phyloP scores from a whole-genome alignment of 2,329 filamentous ascomycete species.

The Fulvia fulva region DNA sequence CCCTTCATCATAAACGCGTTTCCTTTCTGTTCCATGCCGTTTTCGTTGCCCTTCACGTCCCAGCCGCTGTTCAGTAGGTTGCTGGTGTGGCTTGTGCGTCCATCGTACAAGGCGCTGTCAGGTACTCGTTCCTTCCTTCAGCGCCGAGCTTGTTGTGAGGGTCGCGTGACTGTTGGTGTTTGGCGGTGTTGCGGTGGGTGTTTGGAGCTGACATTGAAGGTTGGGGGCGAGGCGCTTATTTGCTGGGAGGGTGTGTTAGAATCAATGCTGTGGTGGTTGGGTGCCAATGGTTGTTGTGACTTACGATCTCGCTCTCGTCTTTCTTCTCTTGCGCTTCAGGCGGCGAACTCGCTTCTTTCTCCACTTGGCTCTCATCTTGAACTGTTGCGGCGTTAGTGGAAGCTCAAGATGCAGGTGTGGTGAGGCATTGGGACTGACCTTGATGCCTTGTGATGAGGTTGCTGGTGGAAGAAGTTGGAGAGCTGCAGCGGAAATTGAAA shows the following conservation, averaged over 20 bases:
- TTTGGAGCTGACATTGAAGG: slow-evolving; percentile 18
- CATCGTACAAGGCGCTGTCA: slow-evolving; percentile 27
- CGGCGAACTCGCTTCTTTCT: slow-evolving; percentile 99
- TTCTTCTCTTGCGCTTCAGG: slow-evolving; percentile 99
- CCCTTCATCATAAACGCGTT: slow-evolving; percentile 13
- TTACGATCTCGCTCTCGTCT: slow-evolving; percentile 97
- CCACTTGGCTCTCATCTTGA: slow-evolving; percentile 91
- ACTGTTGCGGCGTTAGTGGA: slow-evolving; percentile 16
- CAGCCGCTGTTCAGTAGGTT: slow-evolving; percentile 18
- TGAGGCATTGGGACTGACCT: background rate
- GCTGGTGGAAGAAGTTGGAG: background rate
- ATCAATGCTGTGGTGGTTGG: background rate
- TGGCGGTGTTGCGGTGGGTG: slow-evolving; percentile 21
- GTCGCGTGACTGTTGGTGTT: slow-evolving; percentile 29
- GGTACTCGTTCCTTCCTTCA: slow-evolving; percentile 34
- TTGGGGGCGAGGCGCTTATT: slow-evolving; percentile 46
- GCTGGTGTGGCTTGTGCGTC: slow-evolving; percentile 18
- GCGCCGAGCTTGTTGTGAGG: slow-evolving; percentile 26
- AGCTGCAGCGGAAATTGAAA: background rate
- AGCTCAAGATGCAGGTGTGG: background rate
- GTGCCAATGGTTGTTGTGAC: slow-evolving; percentile 37
- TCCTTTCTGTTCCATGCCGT: slow-evolving; percentile 16
- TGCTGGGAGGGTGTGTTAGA: slow-evolving; percentile 26
- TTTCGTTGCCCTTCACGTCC: slow-evolving; percentile 13
- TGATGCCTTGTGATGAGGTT: background rate